Base-by-base conservation (phyloP, 2,329 filamentous ascomycete genomes). In the Thermomyces lanuginosus region DNA sequence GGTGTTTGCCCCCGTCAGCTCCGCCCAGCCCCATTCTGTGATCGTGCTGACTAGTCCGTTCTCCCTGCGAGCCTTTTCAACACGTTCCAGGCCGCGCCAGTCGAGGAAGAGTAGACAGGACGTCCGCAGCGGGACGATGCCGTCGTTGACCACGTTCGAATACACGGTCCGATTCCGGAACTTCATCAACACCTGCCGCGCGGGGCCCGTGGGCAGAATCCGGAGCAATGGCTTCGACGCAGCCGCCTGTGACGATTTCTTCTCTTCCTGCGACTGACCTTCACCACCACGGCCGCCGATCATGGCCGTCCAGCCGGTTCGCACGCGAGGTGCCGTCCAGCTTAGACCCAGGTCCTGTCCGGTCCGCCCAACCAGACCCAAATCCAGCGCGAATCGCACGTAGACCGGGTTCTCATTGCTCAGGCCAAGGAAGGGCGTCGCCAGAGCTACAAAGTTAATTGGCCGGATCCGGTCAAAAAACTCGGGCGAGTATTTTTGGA, bases 321-420 rank as follows among this genome's bases (percentile, higher is more conserved):
- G 69, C 10, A 80, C 76, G 43, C 91, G 66, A 1, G 86, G 86
- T 8, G 86, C 76, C 42, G 82, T 72, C 89, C 89, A 98, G 1
- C 84, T 92, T 34, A 98, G 60, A 12, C 89, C 89, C 6, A 98
- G 64, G 55, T 98, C 89, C 51, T 95, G 82, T 5, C 89, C 89
- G 2, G 89, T 93, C 28, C 86, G 70, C n/a, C 89, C 89, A 8
- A 98, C 86, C 1, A 98, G 65, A 0, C 89, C 89, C 55, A 95
- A 92, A 48, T 98, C 89, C 3, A 98, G 61, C 0, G 89, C 89
- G 50, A 98, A 95, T 44, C 84, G 92, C 52, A 98, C 80, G 48
- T 98, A 98, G 30, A 95, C 64, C 0, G 89, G 89, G 41, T 98
- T 98, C 48, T 98, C 89, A 48, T 98, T 93, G 51, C 86, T 95